Evolutionary conservation across 2,329 filamentous ascomycete species (phyloP).

Genomic region (Trichoderma afroharzianum): DNA sequence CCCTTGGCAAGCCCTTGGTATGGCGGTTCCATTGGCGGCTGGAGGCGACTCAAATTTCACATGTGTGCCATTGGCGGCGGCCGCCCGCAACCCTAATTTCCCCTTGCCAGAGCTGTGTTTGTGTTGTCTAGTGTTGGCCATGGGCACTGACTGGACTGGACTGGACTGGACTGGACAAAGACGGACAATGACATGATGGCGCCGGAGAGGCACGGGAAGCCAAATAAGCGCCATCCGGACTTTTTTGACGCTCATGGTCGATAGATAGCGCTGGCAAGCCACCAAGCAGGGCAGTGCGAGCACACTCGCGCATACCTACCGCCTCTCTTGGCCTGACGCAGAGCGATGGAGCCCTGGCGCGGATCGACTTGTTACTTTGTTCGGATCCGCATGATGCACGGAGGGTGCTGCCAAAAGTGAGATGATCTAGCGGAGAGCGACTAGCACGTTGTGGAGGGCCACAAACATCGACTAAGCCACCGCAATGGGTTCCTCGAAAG

Average conservation of each 20-base stretch:
- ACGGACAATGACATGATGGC: neutral
- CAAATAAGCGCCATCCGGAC: neutral
- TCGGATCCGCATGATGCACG: conserved; percentile 3
- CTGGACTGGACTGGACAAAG: neutral
- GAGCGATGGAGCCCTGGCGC: neutral
- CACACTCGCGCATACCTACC: neutral
- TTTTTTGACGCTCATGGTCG: neutral
- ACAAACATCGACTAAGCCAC: conserved; percentile 17
- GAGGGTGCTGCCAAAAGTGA: conserved; percentile 5
- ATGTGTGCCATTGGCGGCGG: conserved; percentile 4
- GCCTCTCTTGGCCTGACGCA: neutral
- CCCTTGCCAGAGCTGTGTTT: neutral
- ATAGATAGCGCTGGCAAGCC: neutral
- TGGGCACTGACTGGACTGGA: neutral
- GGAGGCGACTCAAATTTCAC: conserved; percentile 6
- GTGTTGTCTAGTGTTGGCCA: neutral
- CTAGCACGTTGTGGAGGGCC: conserved; percentile 6
- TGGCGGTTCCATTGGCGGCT: conserved; percentile 11
- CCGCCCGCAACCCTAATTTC: neutral
- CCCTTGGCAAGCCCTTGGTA: conserved; percentile 6
- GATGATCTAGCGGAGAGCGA: conserved; percentile 14
- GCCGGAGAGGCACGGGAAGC: neutral
- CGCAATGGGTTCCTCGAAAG: conserved; percentile 1
- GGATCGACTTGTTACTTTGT: neutral
- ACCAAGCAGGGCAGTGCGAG: neutral